Percentiles rank a stretch among this genome's conserved stretches.
Conservation (phyloP, 139 green algal genomes). For the Chlamydomonas sphaeroides region DNA sequence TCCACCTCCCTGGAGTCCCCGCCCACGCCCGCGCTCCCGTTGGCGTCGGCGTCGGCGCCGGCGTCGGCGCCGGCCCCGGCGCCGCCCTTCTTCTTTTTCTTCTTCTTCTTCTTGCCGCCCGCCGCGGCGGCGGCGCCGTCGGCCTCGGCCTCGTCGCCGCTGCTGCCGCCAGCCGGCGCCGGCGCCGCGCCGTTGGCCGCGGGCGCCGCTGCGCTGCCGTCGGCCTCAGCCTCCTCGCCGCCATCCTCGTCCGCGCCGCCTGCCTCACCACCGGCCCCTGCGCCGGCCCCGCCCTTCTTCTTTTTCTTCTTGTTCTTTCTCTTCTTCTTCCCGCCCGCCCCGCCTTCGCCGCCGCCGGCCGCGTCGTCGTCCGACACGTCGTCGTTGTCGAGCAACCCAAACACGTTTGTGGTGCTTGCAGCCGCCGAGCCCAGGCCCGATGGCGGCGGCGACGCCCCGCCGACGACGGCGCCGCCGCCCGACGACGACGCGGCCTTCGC, state of each 20-base stretch:
- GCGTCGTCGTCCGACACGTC: conserved; percentile 26
- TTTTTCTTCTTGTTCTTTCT: conserved; percentile 58
- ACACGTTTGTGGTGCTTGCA: conserved; percentile 14
- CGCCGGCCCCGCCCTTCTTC: conserved; percentile 3
- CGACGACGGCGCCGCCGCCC: neutral
- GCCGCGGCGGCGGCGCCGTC: neutral
- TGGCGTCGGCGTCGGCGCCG: too few relatives aligned
- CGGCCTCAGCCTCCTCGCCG: neutral
- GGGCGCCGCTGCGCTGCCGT: neutral
- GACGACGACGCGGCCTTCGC: neutral
- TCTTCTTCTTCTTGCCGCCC: conserved; percentile 45
- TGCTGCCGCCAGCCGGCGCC: conserved; percentile 32
- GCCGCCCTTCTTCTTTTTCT: conserved; percentile 56
- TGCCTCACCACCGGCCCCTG: conserved; percentile 3
- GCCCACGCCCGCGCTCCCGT: neutral
- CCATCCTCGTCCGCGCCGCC: neutral
- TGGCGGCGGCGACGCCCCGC: neutral
- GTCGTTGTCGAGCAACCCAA: conserved; percentile 11
- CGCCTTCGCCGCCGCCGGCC: neutral
- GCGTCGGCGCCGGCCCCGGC: neutral
- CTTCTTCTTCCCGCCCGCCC: conserved; percentile 45
- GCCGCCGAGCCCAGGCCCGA: neutral
- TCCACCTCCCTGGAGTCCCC: neutral
- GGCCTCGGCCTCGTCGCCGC: conserved; percentile 13
- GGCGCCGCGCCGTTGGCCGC: neutral